Base-by-base conservation (phyloP, 129 eudicot species). In the carrot (Daucus carota) region DNA sequence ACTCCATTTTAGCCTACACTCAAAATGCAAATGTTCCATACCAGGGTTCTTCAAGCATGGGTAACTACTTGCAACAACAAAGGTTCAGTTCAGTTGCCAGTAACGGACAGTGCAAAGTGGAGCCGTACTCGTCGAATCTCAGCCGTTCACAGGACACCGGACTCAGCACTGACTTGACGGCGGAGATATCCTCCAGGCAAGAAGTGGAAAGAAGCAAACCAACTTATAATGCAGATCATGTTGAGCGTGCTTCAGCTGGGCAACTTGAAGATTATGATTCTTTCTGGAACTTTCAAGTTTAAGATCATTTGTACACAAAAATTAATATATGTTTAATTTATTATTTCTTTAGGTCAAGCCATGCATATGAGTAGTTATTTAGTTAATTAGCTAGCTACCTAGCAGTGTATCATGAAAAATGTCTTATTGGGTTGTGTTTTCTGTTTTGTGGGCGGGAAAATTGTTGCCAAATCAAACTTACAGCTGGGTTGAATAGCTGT, bases 111-210 rank as follows among this genome's bases (percentile, higher is more conserved):
- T 86, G 83, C 84, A 86, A 90, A 41, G 81, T 74, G 72, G 96
- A 87, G 22, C 86, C 81, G 15, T 80, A 80, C 36, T 80, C 82
- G 6, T 20, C 79, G 8, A 80, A 86, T 74, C 86, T 88, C 10
- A 86, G 89, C 72, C 84, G 43, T 5, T 90, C 96, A 50, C 96
- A 90, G 73, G 96, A 90, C 75, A 90, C 96, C 31, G 92, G 92
- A 42, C 73, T 88, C 72, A 90, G 92, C 78, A 86, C 80, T 26
- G 92, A 88, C 42, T 34, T 83, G 63, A 82, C 86, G 28, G 73
- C 84, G n/a, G 92, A 90, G 77, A 88, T 85, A 73, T 85, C 96
- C 36, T 68, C 73, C 16, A 81, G 59, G 28, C 81, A 78, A 38
- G 83, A 31, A 16, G 43, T 16, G n/a, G 71, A 66, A 31, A 33